Percentiles rank a stretch among this genome's conserved stretches.
Conservation (phyloP, 352 stramenopile species). For the Phytophthora megakarya region DNA sequence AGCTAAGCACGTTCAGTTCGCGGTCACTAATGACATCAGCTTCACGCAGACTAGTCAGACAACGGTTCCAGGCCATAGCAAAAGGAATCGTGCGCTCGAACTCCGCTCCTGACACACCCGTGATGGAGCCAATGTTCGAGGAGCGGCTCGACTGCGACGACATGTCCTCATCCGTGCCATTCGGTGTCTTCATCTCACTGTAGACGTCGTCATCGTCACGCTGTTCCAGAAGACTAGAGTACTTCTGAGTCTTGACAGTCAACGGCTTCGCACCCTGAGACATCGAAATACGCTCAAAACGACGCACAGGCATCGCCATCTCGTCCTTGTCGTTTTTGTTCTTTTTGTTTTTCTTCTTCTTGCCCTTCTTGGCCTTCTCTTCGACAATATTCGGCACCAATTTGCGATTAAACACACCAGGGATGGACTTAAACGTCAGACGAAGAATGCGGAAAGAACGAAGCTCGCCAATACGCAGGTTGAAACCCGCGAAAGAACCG, state of each 20-base stretch:
- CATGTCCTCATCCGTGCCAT: slow-evolving; percentile 65
- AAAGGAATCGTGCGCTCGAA: slow-evolving; percentile 87
- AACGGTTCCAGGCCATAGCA: slow-evolving; percentile 87
- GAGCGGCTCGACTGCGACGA: slow-evolving; percentile 49
- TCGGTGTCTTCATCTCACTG: slow-evolving; percentile 63
- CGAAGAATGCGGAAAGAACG: slow-evolving; percentile 86
- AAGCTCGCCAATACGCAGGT: slow-evolving; percentile 82
- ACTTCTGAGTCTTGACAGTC: slow-evolving; percentile 84
- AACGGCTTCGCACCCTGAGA: slow-evolving; percentile 74
- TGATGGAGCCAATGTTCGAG: slow-evolving; percentile 75
- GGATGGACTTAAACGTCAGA: slow-evolving; percentile 85
- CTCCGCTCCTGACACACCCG: slow-evolving; percentile 72
- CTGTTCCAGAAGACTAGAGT: slow-evolving; percentile 72
- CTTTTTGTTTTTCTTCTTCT: slow-evolving; percentile 64
- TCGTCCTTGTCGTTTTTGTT: slow-evolving; percentile 60
- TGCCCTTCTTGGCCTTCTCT: slow-evolving; percentile 70
- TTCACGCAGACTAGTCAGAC: slow-evolving; percentile 70
- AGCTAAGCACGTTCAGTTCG: slow-evolving; percentile 83
- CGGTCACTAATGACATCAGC: slow-evolving; percentile 82
- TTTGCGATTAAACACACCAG: slow-evolving; percentile 85
- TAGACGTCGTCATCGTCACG: slow-evolving; percentile 61
- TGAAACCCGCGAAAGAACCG: slow-evolving; percentile 83
- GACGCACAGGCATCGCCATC: slow-evolving; percentile 61
- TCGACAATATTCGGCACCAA: slow-evolving; percentile 84
- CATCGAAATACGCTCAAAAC: slow-evolving; percentile 85